Base-by-base conservation (phyloP, 2,329 filamentous ascomycete species). In the Monosporascus cannonballus region DNA sequence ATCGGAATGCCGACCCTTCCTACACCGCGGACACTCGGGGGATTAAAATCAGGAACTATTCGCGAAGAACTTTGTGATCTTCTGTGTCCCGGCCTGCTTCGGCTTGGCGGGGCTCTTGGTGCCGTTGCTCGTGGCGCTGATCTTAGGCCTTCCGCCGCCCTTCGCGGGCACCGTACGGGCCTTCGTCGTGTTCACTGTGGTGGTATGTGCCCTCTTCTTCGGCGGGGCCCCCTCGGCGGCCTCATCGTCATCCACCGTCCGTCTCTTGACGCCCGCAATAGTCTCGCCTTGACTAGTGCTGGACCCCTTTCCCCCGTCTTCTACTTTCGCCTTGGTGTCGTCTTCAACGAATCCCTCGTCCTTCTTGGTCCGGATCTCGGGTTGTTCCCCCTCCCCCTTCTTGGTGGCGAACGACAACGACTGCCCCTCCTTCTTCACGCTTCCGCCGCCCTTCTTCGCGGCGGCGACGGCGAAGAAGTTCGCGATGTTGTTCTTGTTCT, bases 401-500 rank as follows among this genome's bases (percentile, higher is more conserved):
- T n/a, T 36, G 8, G n/a, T 17, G 8, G 14, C 5, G 6, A 22
- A 24, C 3, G 8, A 30, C 27, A 9, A 34, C 30, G 30, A 34
- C 11, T 34, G 3, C 9, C 52, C 47, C 15, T 57, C 52, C 53
- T 56, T 53, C 51, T 54, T 55, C 47, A 47, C 51, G 47, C 57
- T 52, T 49, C 58, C 38, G 37, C 48, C 52, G 39, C 59, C 61
- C 51, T 73, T 73, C 51, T 70, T 70, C 56, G 78, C 65, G n/a
- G 68, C 60, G 6, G 69, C 76, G 42, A 83, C 87, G 7, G 79
- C 79, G 64, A 97, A 97, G 75, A 96, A 96, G 63, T 96, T 96
- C 46, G 88, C 89, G 68, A 97, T 97, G 59, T 94, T 96, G 48
- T 80, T 84, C 73, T 95, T 96, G 69, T 96, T 96, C 63, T 92